Evolutionary conservation across 2,329 filamentous ascomycete species (phyloP).

Genomic region (Penicillium sclerotigenum): DNA sequence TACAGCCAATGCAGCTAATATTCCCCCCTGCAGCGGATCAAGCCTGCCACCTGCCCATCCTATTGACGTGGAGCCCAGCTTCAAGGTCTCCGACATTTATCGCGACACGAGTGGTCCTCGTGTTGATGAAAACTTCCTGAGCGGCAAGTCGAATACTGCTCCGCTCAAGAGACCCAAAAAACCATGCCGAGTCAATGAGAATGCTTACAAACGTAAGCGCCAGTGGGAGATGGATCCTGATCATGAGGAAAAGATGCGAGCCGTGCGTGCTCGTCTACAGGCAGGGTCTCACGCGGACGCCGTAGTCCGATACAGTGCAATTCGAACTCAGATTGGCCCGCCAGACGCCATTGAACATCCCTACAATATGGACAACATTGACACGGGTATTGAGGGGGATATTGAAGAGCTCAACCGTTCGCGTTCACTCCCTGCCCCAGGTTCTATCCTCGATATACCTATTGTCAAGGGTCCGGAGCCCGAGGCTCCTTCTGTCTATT

Average conservation of each 20-base stretch:
- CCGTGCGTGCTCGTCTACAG: conserved; percentile 14
- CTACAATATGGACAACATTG: not conserved
- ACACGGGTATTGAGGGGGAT: not conserved
- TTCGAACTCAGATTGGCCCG: not conserved
- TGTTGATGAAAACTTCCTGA: conserved; percentile 19
- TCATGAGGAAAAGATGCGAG: conserved; percentile 23
- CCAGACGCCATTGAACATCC: conserved; percentile 8
- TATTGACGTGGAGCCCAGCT: conserved; percentile 32
- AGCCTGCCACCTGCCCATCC: conserved; percentile 43
- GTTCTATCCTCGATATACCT: not conserved
- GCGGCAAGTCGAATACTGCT: conserved; percentile 28
- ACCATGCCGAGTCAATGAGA: conserved; percentile 23
- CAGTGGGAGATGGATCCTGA: conserved; percentile 31
- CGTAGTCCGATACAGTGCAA: not conserved
- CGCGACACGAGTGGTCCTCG: conserved; percentile 22
- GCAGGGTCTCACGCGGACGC: not conserved
- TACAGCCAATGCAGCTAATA: not conserved
- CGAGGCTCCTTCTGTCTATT: not conserved
- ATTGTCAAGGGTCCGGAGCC: not conserved
- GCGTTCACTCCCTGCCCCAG: not conserved
- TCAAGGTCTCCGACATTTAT: conserved; percentile 23
- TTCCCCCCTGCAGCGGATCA: conserved; percentile 29
- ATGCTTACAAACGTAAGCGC: conserved; percentile 27
- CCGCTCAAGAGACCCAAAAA: conserved; percentile 26
- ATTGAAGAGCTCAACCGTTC: not conserved